A percentile compares a stretch with the other conserved stretches of the same genome.
phyloP scores from a whole-genome alignment of 2,329 filamentous ascomycete species.

The Fusarium ambrosium region DNA sequence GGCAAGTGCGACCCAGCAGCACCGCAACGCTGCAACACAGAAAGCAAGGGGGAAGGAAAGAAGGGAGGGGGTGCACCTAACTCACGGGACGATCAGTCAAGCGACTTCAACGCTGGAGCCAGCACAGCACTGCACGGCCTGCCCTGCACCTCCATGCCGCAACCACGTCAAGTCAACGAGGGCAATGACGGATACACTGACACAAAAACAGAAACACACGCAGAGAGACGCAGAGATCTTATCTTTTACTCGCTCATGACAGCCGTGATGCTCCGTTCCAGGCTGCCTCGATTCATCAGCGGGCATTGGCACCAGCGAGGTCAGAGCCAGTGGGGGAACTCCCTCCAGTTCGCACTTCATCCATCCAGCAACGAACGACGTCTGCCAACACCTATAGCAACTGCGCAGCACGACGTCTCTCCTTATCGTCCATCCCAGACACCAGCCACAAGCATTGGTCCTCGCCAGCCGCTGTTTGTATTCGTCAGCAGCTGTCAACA shows the following conservation, averaged over 20 bases:
- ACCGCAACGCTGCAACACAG: conserved; percentile 25
- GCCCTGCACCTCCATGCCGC: conserved; percentile 20
- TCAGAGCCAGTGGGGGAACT: conserved; percentile 4
- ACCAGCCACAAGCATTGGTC: conserved; percentile 30
- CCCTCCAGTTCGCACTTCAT: conserved; percentile 21
- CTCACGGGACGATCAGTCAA: conserved; percentile 35
- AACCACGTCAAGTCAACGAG: conserved; percentile 39
- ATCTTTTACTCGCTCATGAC: conserved; percentile 20
- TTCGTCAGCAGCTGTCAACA: conserved; percentile 30
- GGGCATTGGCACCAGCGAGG: not conserved
- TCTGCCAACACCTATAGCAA: not conserved
- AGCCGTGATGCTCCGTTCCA: conserved; percentile 13
- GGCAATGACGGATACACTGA: conserved; percentile 37
- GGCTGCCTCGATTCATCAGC: conserved; percentile 37
- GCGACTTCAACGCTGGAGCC: conserved; percentile 40
- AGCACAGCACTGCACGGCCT: conserved; percentile 37
- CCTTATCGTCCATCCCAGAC: conserved; percentile 2
- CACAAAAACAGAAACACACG: conserved; percentile 37
- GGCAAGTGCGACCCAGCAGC: conserved; percentile 36
- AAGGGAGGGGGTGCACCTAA: conserved; percentile 26
- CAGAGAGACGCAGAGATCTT: conserved; percentile 25
- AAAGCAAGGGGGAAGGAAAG: conserved; percentile 33
- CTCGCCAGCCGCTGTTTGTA: conserved; percentile 18
- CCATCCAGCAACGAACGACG: conserved; percentile 32
- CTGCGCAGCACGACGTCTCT: not conserved